Percentiles rank a stretch among this genome's conserved stretches.
phyloP scores from a whole-genome alignment of 1,139 yeast species.

The Suhomyces anneliseae region DNA sequence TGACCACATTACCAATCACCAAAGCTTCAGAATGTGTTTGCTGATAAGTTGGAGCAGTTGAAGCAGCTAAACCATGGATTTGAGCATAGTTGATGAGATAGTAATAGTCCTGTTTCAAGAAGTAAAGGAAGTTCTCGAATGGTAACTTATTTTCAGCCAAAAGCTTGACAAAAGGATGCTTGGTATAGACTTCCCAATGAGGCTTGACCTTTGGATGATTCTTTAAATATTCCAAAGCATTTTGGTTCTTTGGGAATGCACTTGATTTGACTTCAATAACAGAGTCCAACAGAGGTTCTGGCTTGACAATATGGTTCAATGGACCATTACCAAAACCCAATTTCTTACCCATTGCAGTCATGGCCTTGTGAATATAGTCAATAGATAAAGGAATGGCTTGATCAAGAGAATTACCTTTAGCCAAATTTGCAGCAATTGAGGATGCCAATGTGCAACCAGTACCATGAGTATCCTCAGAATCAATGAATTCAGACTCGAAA shows the following conservation, averaged over 20 bases:
- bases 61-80: constrained; percentile 64
- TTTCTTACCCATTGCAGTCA: constrained; percentile 32
- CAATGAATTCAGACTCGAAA: constrained; percentile 50
- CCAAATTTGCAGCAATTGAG: constrained; percentile 74
- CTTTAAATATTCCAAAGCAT: constrained; percentile 46
- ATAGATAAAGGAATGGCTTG: constrained; percentile 58
- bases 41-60: constrained; percentile 57
- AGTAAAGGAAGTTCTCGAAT: constrained; percentile 53
- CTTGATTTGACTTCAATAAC: constrained; percentile 5
- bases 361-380: constrained; percentile 67
- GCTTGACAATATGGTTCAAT: constrained; percentile 52
- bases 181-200: constrained; percentile 58
- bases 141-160: constrained; percentile 56
- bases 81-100: constrained; percentile 70
- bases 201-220: constrained; percentile 55
- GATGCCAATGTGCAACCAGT: constrained; percentile 91
- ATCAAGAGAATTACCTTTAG: constrained; percentile 46
- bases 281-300: constrained; percentile 14
- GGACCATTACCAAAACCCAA: constrained; percentile 74
- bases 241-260: background rate
- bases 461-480: constrained; percentile 71
- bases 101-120: constrained; percentile 69
- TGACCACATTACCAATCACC: constrained; percentile 52
- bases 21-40: constrained; percentile 53
- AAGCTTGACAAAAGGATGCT: constrained; percentile 61